phyloP scores from a whole-genome alignment of 2,329 filamentous ascomycete species.

The Beauveria medogensis region DNA sequence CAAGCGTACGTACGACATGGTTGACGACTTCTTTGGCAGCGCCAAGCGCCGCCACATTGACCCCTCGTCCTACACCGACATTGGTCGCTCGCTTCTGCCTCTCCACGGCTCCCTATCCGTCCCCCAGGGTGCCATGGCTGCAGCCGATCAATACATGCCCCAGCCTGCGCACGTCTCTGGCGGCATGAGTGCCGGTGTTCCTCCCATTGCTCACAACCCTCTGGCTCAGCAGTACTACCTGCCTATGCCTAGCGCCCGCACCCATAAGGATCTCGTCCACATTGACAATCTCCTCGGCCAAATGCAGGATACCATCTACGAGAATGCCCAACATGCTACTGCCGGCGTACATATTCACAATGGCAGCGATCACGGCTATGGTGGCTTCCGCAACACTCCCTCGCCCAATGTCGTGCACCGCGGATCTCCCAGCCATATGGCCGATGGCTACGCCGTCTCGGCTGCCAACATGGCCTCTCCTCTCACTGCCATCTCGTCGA shows the following conservation, averaged over 20 bases:
- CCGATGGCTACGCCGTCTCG: conserved; percentile 32
- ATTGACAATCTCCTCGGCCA: conserved; percentile 94
- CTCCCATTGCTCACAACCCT: conserved; percentile 49
- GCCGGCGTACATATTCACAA: conserved; percentile 70
- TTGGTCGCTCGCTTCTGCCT: conserved; percentile 79
- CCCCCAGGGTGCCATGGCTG: conserved; percentile 40
- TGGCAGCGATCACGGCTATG: conserved; percentile 50
- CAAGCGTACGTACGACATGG: conserved; percentile 77
- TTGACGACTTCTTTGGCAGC: conserved; percentile 91
- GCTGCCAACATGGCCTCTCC: conserved; percentile 55
- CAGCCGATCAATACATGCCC: conserved; percentile 47
- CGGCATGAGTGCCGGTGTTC: conserved; percentile 48
- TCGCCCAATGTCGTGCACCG: conserved; percentile 39
- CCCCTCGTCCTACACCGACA: conserved; percentile 79
- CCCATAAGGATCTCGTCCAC: conserved; percentile 87
- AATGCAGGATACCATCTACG: conserved; percentile 93
- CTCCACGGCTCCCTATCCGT: conserved; percentile 65
- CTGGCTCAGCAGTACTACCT: conserved; percentile 72
- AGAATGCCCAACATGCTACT: conserved; percentile 76
- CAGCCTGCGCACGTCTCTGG: conserved; percentile 30
- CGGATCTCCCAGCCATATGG: conserved; percentile 24
- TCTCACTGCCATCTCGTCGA: conserved; percentile 48
- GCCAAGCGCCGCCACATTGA: conserved; percentile 89
- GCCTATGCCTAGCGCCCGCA: conserved; percentile 78
- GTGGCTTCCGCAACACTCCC: conserved; percentile 50